phyloP scores from a whole-genome alignment of 208 protist species.

The Balamuthia mandrillaris region DNA sequence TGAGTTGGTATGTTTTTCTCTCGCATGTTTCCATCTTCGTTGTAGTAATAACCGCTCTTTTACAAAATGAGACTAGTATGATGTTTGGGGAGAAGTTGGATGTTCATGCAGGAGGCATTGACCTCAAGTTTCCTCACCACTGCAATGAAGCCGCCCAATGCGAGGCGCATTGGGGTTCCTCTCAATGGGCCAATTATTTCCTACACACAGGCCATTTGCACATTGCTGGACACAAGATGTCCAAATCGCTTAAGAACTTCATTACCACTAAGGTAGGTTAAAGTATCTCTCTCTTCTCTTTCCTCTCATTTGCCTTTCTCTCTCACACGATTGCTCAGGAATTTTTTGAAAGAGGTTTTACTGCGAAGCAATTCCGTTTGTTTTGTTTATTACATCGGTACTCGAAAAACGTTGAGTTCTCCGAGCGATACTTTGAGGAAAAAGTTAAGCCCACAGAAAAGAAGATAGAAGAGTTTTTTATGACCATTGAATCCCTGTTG shows the following conservation, averaged over 20 bases:
- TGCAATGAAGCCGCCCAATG: constrained; percentile 98
- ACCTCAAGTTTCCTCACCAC: constrained; percentile 99
- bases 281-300: too few relatives aligned
- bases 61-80: neutral
- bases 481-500: neutral
- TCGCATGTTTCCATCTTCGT: neutral
- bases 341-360: neutral
- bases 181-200: constrained; percentile 27
- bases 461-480: constrained; percentile 35
- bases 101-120: constrained; percentile 95
- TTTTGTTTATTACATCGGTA: constrained; percentile 27
- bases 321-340: neutral
- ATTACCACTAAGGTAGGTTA: constrained; percentile 90
- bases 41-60: neutral
- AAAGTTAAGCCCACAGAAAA: constrained; percentile 66
- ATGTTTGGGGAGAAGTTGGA: constrained; percentile 89
- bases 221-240: constrained; percentile 98
- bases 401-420: constrained; percentile 10
- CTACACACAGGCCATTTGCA: constrained; percentile 85
- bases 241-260: constrained; percentile 99
- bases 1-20: constrained; percentile 75
- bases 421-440: constrained; percentile 18
- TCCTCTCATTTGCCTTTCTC: neutral
- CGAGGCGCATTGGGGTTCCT: constrained; percentile 65
- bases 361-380: neutral